These are phyloP conservation scores for Solanum chaucha DNA, from an alignment of 257 asterid species.

Conservation along the genomic window DNA sequence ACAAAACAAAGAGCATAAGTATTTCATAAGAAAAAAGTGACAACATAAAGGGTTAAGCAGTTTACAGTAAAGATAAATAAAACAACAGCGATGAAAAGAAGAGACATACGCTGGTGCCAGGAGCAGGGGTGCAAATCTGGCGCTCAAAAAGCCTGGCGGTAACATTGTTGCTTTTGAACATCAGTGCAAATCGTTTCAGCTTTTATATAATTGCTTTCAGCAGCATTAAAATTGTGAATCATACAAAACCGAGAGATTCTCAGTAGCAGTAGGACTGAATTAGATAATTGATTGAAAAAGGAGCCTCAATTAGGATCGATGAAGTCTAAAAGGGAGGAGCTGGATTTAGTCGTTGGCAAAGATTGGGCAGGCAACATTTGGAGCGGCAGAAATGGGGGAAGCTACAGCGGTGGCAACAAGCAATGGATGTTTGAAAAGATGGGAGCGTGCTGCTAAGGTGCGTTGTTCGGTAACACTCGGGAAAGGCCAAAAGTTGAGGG, in stretches of 20 bases:
- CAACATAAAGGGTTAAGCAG: not conserved
- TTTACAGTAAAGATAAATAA: not conserved
- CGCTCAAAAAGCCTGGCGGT: conserved; percentile 97
- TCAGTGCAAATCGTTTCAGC: conserved; percentile 9
- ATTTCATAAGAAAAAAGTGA: not conserved
- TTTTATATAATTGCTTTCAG: not conserved
- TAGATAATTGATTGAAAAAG: not conserved
- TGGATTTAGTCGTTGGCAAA: not conserved
- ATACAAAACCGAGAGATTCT: not conserved
- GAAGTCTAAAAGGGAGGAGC: not conserved
- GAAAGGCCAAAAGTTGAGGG: not conserved
- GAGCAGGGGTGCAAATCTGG: conserved; percentile 83
- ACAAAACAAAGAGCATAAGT: not conserved
- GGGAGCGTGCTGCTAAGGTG: not conserved
- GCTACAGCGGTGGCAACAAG: not conserved
- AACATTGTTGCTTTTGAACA: conserved; percentile 92
- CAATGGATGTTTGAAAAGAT: not conserved
- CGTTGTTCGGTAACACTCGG: not conserved
- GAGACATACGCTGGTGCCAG: conserved; percentile 73
- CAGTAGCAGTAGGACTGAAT: not conserved
- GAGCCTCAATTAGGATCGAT: not conserved
- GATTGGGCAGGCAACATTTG: not conserved
- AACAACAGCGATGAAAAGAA: not conserved
- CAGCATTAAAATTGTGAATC: not conserved
- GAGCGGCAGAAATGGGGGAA: not conserved